Evolutionary conservation across 1,139 yeast genomes (phyloP), one percentile per base, ranked within the genome.

Genomic region (Scheffersomyces segobiensis): DNA sequence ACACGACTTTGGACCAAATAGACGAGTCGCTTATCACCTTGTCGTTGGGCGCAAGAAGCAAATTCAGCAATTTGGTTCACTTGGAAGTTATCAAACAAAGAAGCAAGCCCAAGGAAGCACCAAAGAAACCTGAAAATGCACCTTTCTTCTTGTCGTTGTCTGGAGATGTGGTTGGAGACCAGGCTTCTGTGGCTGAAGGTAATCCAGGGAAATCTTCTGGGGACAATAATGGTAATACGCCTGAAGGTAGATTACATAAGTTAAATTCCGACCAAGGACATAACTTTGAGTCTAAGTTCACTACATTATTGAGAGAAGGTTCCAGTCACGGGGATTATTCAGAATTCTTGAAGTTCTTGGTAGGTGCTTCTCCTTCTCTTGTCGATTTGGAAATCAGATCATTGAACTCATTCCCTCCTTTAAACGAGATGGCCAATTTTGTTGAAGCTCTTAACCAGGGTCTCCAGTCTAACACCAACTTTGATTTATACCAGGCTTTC

Each of bases 301-400:
- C 97, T 1, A 81, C 75, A 59, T 71, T 85, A 24, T 78, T 95
- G 55, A 82, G 95, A 63, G 80, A 78, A 63, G 84, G 87, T 5
- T 67, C 78, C 5, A 75, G 72, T 24, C 50, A 63, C 0, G 61
- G 58, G 3, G 82, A 87, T 59, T 88, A 76, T 65, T 59, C 70
- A 1, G 75, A 70, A 19, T 89, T 93, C 67, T 76, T 92, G 60
- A 66, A 70, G 0, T 83, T 79, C 66, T 72, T 95, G 53, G 79
- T 87, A n/a, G 68, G 71, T 2, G 82, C 92, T 55, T 80, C 97
- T 0, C 97, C 98, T 14, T 80, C 97, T 1, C 76, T 85, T 6
- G 83, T 93, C 24, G 99, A 95, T 71, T 75, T 95, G 59, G 99
- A 96, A 72, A 86, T 95, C 58, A 86, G 97, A 64, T 89, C 98